phyloP scores from a whole-genome alignment of 768 basidiomycete genomes.

The Amanita polypyramis region DNA sequence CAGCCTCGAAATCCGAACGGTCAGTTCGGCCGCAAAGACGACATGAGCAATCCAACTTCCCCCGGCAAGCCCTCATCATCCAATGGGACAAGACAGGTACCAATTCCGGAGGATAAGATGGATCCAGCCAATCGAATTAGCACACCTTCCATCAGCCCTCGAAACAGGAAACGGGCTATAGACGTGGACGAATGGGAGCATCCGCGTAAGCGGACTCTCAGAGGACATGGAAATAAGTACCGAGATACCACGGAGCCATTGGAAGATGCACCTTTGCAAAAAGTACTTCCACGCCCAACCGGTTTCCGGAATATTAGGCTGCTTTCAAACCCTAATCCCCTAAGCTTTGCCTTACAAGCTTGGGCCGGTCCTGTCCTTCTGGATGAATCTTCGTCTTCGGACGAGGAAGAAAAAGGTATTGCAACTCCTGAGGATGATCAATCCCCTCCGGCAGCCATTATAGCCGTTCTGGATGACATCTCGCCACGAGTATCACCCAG shows the following conservation, averaged over 20 bases:
- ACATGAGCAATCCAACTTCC: conserved; percentile 20
- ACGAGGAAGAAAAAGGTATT: conserved; percentile 42
- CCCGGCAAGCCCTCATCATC: neutral
- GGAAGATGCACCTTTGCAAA: conserved; percentile 18
- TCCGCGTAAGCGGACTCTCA: conserved; percentile 18
- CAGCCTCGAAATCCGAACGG: conserved; percentile 60
- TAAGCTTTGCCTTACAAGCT: conserved; percentile 45
- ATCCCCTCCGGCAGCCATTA: conserved; percentile 28
- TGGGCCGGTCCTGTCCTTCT: conserved; percentile 39
- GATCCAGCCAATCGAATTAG: neutral
- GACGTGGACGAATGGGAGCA: conserved; percentile 24
- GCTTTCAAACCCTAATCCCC: conserved; percentile 49
- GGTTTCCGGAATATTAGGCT: conserved; percentile 37
- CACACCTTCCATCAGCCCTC: conserved; percentile 10
- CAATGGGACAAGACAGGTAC: neutral
- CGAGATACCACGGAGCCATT: conserved; percentile 12
- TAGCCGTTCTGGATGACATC: conserved; percentile 15
- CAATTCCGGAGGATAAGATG: neutral
- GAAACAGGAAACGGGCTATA: conserved; percentile 22
- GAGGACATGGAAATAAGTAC: conserved; percentile 5
- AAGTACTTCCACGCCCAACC: conserved; percentile 30
- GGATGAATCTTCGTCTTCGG: conserved; percentile 29
- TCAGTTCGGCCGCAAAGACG: conserved; percentile 50
- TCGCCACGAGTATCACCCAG: conserved; percentile 10
- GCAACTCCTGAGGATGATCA: conserved; percentile 47